Evolutionary conservation across 2,329 filamentous ascomycete species (phyloP), one percentile per base, ranked within the genome.

Genomic region (Teratosphaeriaceae sp.): DNA sequence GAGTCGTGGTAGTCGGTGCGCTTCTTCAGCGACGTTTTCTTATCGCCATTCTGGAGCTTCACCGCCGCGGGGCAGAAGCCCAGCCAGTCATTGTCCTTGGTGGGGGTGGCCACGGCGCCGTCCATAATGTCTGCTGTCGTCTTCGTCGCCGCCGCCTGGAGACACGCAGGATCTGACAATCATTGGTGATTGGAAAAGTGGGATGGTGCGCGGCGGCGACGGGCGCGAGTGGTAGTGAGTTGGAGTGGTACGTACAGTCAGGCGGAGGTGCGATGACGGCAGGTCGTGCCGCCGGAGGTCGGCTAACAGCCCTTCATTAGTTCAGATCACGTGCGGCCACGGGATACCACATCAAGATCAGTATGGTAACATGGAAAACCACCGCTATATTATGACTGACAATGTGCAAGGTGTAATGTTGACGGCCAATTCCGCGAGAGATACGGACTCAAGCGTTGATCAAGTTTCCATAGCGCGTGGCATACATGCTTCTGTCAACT

Each of bases 21-120:
- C 31, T 46, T 46, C 44, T 42, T 46, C 23, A 46, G 39, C 31
- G 44, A 23, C 11, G 22, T 29, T 29, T 43, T 40, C 43, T 23
- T 48, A 43, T 53, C 48, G 12, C 53, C 49, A 35, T 61, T 64
- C 31, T 59, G 52, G 2, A 55, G 43, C 23, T 65, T 62, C 58
- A 64, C 66, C 7, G 66, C 66, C 3, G 62, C 62, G 51, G 67
- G 68, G 58, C 68, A 72, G 56, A 71, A 70, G 3, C 50, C 50
- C 3, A 49, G 45, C 26, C 49, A 55, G n/a, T 54, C 45, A 41
- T 55, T 55, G 13, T 54, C 45, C n/a, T 45, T 47, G 7, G 44
- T 47, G 4, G 51, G 49, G 2, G 40, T 39, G 4, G 51, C 49
- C n/a, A 39, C 3, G 13, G 23, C 9, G n/a, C n/a, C n/a, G 15